Evolutionary conservation across 2,329 filamentous ascomycete species (phyloP).

Genomic region (Aspergillus aculeatinus): DNA sequence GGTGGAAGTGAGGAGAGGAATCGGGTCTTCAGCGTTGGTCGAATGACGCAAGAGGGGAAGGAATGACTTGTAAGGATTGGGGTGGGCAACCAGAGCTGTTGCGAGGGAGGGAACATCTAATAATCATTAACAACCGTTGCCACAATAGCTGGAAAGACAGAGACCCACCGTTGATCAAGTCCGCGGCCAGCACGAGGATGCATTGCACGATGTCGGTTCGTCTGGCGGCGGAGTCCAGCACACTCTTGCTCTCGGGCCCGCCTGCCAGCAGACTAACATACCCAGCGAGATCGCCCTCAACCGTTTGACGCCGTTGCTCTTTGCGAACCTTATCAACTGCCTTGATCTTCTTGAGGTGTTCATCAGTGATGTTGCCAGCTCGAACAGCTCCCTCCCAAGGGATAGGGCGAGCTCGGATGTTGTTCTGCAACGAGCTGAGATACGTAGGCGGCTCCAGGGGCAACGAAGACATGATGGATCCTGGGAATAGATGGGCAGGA

Average conservation of each 20-base stretch:
- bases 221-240: slow-evolving; percentile 82
- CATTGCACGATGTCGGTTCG: slow-evolving; percentile 92
- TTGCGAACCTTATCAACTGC: slow-evolving; percentile 94
- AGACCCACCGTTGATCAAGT: slow-evolving; percentile 75
- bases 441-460: slow-evolving; percentile 90
- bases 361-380: slow-evolving; percentile 88
- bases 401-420: slow-evolving; percentile 92
- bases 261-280: slow-evolving; percentile 82
- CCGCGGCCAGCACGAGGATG: slow-evolving; percentile 82
- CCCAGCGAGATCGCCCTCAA: slow-evolving; percentile 75
- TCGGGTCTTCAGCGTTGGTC: slow-evolving; percentile 77
- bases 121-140: background rate
- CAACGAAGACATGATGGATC: slow-evolving; percentile 55
- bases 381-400: slow-evolving; percentile 96
- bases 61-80: slow-evolving; percentile 73
- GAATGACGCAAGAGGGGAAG: slow-evolving; percentile 81
- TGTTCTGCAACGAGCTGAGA: slow-evolving; percentile 85
- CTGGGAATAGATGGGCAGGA: slow-evolving; percentile 3
- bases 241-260: slow-evolving; percentile 62
- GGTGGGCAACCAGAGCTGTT: slow-evolving; percentile 70
- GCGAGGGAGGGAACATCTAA: slow-evolving; percentile 77
- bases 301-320: slow-evolving; percentile 79
- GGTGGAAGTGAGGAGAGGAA: slow-evolving; percentile 84
- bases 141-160: background rate
- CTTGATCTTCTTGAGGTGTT: slow-evolving; percentile 92